Conservation (phyloP, 202 grass and related monocot genomes). For the Elaeis oleifera region DNA sequence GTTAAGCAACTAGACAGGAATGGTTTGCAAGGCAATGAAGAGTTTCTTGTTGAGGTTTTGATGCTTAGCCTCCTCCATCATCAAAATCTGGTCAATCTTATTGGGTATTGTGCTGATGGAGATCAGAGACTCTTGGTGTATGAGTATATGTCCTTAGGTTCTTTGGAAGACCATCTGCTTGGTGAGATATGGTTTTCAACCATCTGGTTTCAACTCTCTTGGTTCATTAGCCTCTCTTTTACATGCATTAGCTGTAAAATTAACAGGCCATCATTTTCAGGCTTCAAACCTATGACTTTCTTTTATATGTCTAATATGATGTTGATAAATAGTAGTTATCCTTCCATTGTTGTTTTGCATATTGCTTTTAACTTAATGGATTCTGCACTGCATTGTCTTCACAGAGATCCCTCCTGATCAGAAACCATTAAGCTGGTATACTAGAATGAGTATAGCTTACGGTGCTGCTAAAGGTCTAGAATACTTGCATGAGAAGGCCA, state of each 20-base stretch:
- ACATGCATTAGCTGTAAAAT: too few species aligned
- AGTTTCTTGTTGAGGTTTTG: slow-evolving; percentile 79
- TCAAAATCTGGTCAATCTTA: slow-evolving; percentile 73
- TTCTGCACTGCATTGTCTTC: slow-evolving; percentile 13
- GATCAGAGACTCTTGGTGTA: slow-evolving; percentile 82
- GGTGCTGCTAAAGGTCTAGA: slow-evolving; percentile 70
- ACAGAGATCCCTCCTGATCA: slow-evolving; percentile 44
- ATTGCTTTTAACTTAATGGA: neutral
- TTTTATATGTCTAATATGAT: too few species aligned
- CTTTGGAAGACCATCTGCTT: slow-evolving; percentile 64
- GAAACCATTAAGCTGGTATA: slow-evolving; percentile 60
- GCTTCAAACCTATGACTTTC: too few species aligned
- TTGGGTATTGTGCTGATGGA: slow-evolving; percentile 78
- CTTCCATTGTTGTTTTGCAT: too few species aligned
- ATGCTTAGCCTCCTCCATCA: slow-evolving; percentile 75
- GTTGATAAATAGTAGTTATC: too few species aligned
- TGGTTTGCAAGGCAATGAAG: slow-evolving; percentile 61
- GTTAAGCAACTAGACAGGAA: slow-evolving; percentile 82
- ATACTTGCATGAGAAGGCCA: slow-evolving; percentile 70
- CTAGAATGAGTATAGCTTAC: slow-evolving; percentile 77
- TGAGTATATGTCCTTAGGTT: slow-evolving; percentile 78
- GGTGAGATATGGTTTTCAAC: slow-evolving; percentile 24
- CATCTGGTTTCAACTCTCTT: too few species aligned
- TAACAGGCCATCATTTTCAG: too few species aligned
- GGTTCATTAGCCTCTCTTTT: too few species aligned